Conservation (phyloP, 305 asterid species). For the Fraxinus platypoda region DNA sequence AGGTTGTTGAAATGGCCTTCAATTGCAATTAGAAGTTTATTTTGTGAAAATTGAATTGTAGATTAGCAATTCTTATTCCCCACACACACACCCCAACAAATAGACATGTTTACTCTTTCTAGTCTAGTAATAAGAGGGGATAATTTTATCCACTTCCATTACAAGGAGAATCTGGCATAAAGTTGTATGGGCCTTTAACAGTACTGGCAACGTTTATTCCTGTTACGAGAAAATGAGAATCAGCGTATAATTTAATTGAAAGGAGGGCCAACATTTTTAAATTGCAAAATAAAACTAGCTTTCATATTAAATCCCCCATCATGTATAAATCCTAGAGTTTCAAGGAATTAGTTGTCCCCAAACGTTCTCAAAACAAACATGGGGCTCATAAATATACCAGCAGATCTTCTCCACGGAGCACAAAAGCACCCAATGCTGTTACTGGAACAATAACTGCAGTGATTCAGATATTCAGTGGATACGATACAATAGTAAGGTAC, state of each 20-base stretch:
- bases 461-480: conserved; percentile 10
- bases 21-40: background rate
- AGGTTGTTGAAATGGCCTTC: background rate
- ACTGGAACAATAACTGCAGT: conserved; percentile 12
- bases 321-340: conserved; percentile 23
- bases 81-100: no score
- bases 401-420: conserved; percentile 7
- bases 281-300: conserved; percentile 14
- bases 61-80: background rate
- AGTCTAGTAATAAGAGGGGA: background rate
- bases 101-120: no score
- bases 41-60: background rate
- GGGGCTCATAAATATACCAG: background rate
- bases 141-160: background rate
- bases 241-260: background rate
- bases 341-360: conserved; percentile 26
- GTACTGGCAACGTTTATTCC: no score
- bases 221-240: background rate
- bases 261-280: background rate
- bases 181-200: no score
- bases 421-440: background rate
- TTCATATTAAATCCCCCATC: conserved; percentile 17
- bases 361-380: conserved; percentile 13
- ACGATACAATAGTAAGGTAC: background rate
- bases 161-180: background rate